phyloP scores from a whole-genome alignment of 2,329 filamentous ascomycete species.

The Ceratocystis colombiana region DNA sequence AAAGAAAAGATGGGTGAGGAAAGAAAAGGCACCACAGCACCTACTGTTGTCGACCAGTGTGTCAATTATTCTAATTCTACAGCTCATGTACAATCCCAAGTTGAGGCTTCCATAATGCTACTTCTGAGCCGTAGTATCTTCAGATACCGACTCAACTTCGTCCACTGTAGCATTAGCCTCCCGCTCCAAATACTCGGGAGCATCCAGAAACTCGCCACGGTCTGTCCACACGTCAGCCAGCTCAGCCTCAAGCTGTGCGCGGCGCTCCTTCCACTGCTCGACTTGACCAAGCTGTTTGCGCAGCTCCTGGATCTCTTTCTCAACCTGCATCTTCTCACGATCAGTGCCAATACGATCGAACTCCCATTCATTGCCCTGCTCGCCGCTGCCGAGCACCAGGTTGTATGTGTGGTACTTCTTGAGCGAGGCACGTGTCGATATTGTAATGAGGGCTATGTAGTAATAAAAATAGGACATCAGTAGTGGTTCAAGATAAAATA shows the following conservation, averaged over 20 bases:
- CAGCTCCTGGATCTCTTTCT: slow-evolving; percentile 80
- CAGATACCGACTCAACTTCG: slow-evolving; percentile 5
- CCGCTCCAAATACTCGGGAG: slow-evolving; percentile 38
- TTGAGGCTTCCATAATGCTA: background rate
- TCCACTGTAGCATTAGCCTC: slow-evolving; percentile 23
- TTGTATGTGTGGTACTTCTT: slow-evolving; percentile 95
- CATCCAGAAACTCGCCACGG: slow-evolving; percentile 39
- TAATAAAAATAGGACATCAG: slow-evolving; percentile 26
- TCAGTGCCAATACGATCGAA: slow-evolving; percentile 90
- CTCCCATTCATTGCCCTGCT: slow-evolving; percentile 77
- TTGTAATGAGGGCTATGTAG: slow-evolving; percentile 71
- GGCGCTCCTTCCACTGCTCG: slow-evolving; percentile 69
- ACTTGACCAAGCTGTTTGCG: slow-evolving; percentile 71
- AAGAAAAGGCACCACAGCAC: no score
- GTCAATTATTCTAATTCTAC: background rate
- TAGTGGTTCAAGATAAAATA: background rate
- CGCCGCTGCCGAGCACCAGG: slow-evolving; percentile 70
- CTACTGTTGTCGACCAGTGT: no score
- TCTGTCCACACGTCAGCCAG: slow-evolving; percentile 55
- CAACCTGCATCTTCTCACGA: slow-evolving; percentile 83
- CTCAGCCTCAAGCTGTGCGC: slow-evolving; percentile 73
- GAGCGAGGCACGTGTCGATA: slow-evolving; percentile 84
- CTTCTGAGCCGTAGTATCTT: slow-evolving; percentile 1
- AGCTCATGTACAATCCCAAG: background rate
- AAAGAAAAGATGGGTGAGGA: no score